Percentiles rank a stretch among this genome's conserved stretches.
Evolutionary conservation across 192 early-diverging fungal genomes (phyloP).

Genomic region (Coemansia sp.): DNA sequence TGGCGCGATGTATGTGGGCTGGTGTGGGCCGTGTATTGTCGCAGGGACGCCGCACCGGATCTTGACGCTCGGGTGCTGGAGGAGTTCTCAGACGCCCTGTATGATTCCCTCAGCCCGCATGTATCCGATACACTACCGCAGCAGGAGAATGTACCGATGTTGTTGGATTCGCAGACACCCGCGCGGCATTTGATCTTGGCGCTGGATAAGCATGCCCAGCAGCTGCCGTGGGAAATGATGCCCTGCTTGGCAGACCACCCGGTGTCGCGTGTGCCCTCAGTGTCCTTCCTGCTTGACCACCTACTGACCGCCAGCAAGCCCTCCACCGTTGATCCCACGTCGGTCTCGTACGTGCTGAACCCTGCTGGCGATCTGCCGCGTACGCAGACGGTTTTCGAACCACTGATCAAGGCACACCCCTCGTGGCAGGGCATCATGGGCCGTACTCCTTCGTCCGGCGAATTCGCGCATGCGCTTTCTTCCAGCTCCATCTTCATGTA

Average conservation of each 20-base stretch:
- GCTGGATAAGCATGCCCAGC: slow-evolving; percentile 79
- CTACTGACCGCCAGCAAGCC: no score
- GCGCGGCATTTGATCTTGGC: slow-evolving; percentile 81
- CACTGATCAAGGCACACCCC: slow-evolving; percentile 10
- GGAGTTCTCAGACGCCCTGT: no score
- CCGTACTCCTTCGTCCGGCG: slow-evolving; percentile 60
- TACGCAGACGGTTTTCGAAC: slow-evolving; percentile 78
- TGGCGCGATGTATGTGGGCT: no score
- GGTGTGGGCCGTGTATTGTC: no score
- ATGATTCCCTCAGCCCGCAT: no score
- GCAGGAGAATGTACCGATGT: no score
- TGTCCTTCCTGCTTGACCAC: slow-evolving; percentile 58
- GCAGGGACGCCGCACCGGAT: no score
- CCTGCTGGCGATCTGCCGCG: slow-evolving; percentile 80
- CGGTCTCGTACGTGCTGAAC: slow-evolving; percentile 85
- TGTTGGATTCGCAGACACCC: no score
- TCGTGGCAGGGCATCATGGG: slow-evolving; percentile 76
- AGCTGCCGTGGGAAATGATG: slow-evolving; percentile 87
- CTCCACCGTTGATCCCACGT: slow-evolving; percentile 41
- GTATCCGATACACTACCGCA: no score
- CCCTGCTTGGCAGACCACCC: slow-evolving; percentile 67
- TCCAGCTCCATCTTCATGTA: slow-evolving; percentile 70
- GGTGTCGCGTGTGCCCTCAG: slow-evolving; percentile 77
- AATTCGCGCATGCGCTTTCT: slow-evolving; percentile 59
- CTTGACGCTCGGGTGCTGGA: no score